Conservation (phyloP, 192 early-diverging fungal species). For the Linnemannia hyalina region DNA sequence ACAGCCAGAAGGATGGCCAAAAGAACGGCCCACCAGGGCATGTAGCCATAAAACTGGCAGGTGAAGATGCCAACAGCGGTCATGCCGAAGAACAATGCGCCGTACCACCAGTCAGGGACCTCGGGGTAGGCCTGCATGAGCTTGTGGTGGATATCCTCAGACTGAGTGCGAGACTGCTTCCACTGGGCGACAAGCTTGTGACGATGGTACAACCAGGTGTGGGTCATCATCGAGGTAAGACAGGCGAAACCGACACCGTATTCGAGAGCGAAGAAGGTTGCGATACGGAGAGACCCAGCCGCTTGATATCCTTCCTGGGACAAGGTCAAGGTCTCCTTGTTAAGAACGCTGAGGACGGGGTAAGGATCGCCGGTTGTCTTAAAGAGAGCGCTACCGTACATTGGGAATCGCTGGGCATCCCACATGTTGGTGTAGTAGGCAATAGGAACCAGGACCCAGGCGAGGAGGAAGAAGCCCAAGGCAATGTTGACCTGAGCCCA, state of each 20-base stretch:
- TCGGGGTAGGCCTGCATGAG: slow-evolving; percentile 73
- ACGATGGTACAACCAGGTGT: slow-evolving; percentile 72
- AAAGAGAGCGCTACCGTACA: slow-evolving; percentile 46
- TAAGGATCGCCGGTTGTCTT: slow-evolving; percentile 33
- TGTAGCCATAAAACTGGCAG: slow-evolving; percentile 20
- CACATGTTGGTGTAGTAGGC: slow-evolving; percentile 71
- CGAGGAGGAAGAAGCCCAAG: slow-evolving; percentile 66
- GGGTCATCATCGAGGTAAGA: slow-evolving; percentile 65
- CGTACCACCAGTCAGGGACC: slow-evolving; percentile 67
- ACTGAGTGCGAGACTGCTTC: slow-evolving; percentile 34
- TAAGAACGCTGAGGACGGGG: slow-evolving; percentile 37
- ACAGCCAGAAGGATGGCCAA: slow-evolving; percentile 51
- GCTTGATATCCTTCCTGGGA: slow-evolving; percentile 47
- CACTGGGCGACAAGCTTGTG: slow-evolving; percentile 61
- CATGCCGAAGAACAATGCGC: slow-evolving; percentile 40
- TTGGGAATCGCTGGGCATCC: slow-evolving; percentile 54
- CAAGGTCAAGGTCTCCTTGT: slow-evolving; percentile 35
- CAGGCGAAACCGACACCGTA: slow-evolving; percentile 66
- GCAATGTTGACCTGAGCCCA: slow-evolving; percentile 73
- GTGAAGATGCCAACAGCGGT: slow-evolving; percentile 49
- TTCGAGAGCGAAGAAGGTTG: slow-evolving; percentile 59
- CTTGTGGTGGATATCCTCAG: slow-evolving; percentile 67
- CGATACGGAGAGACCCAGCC: slow-evolving; percentile 59
- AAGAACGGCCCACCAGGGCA: slow-evolving; percentile 63
- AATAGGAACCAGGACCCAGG: slow-evolving; percentile 76